These are phyloP conservation scores for Alternaria incomplexa DNA, from an alignment of 2,329 filamentous ascomycete species.

Conservation along the genomic window DNA sequence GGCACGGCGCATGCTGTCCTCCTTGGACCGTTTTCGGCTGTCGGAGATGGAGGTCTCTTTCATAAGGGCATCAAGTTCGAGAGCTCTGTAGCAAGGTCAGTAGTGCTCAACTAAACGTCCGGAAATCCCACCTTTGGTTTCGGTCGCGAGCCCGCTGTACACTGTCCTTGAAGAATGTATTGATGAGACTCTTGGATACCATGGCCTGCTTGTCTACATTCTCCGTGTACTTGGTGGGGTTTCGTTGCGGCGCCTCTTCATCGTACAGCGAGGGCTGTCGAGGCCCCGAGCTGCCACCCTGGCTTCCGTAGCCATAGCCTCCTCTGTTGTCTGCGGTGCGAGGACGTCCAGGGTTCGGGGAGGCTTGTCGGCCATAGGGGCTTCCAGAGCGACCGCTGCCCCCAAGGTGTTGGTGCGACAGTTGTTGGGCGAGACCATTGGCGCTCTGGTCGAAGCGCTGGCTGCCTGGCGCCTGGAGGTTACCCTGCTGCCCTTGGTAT, in stretches of 20 bases:
- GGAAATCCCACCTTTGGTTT: conserved; percentile 79
- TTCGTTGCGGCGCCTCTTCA: conserved; percentile 75
- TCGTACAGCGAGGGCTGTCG: conserved; percentile 61
- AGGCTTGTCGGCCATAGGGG: conserved; percentile 72
- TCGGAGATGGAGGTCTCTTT: conserved; percentile 77
- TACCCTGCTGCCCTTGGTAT: conserved; percentile 58
- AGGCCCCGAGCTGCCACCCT: conserved; percentile 73
- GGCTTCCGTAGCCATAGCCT: conserved; percentile 65
- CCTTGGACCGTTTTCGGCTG: conserved; percentile 80
- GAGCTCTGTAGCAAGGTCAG: conserved; percentile 68
- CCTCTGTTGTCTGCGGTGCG: conserved; percentile 77
- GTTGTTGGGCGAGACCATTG: conserved; percentile 91
- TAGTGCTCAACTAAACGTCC: neutral
- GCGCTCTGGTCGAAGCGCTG: conserved; percentile 77
- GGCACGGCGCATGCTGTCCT: conserved; percentile 81
- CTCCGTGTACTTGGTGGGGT: conserved; percentile 86
- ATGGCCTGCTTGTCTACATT: conserved; percentile 78
- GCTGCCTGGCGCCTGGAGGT: conserved; percentile 58
- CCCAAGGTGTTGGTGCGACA: conserved; percentile 92
- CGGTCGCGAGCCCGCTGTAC: conserved; percentile 94
- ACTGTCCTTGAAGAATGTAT: conserved; percentile 95
- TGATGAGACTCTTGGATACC: conserved; percentile 69
- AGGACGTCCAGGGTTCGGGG: conserved; percentile 76
- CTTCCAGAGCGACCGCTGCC: conserved; percentile 70
- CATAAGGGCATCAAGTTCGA: conserved; percentile 87